Evolutionary conservation across 768 basidiomycete species (phyloP).

Genomic region (Amanita jacksonii): DNA sequence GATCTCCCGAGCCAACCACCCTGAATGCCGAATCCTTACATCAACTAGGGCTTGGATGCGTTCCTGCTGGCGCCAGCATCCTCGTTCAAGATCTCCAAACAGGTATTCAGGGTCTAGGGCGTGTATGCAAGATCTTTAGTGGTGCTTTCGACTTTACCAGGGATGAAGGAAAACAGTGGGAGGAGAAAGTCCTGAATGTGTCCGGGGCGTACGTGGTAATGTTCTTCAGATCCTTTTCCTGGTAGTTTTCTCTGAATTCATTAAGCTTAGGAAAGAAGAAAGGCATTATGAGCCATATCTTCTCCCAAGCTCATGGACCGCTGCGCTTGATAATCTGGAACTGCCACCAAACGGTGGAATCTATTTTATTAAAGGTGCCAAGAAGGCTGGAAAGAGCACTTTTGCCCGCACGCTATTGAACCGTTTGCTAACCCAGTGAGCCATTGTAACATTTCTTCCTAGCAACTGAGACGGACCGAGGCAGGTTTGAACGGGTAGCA

Average conservation of each 20-base stretch:
- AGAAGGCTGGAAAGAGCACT: conserved; percentile 85
- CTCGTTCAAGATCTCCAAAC: conserved; percentile 48
- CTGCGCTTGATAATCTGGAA: conserved; percentile 22
- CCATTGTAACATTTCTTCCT: background rate
- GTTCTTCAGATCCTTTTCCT: conserved; percentile 3
- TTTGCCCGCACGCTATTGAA: conserved; percentile 73
- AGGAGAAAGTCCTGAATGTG: conserved; percentile 32
- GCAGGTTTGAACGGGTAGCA: conserved; percentile 72
- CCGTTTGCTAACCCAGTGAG: conserved; percentile 46
- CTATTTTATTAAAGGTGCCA: conserved; percentile 74
- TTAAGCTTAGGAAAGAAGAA: conserved; percentile 25
- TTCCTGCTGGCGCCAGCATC: conserved; percentile 27
- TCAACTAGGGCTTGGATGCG: conserved; percentile 11
- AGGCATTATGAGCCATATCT: conserved; percentile 30
- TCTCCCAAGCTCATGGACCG: conserved; percentile 29
- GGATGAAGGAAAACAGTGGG: conserved; percentile 23
- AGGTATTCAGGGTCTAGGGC: conserved; percentile 58
- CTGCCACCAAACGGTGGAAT: conserved; percentile 20
- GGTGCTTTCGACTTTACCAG: conserved; percentile 49
- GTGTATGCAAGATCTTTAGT: conserved; percentile 52
- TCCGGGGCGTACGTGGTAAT: conserved; percentile 41
- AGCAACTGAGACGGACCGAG: background rate
- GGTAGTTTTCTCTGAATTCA: background rate
- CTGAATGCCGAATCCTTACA: conserved; percentile 4
- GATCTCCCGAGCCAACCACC: conserved; percentile 3